Percentiles rank a stretch among this genome's conserved stretches.
Evolutionary conservation across 176 grass and related monocot genomes (phyloP).

Genomic region (Juncus inflexus): DNA sequence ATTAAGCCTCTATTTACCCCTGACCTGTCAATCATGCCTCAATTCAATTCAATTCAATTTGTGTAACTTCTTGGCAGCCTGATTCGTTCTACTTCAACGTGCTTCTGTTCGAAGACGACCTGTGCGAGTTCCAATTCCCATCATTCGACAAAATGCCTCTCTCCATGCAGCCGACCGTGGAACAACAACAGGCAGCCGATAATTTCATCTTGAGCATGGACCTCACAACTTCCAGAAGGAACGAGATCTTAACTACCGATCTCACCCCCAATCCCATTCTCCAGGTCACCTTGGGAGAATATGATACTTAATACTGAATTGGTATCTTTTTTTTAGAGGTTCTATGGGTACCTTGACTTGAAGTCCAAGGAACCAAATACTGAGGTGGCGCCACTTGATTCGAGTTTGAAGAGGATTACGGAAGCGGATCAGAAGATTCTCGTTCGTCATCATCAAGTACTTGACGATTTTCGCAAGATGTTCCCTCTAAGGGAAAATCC

Average conservation of each 20-base stretch:
- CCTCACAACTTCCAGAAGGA: constrained; percentile 56
- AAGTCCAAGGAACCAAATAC: constrained; percentile 77
- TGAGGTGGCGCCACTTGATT: constrained; percentile 56
- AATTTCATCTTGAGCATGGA: constrained; percentile 80
- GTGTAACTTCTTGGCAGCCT: too few species aligned
- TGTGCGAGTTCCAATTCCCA: constrained; percentile 82
- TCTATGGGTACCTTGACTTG: constrained; percentile 74
- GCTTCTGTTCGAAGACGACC: constrained; percentile 86
- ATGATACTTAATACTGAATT: not conserved
- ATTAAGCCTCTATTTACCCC: too few species aligned
- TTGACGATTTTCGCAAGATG: constrained; percentile 49
- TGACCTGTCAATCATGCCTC: too few species aligned
- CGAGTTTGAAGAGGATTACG: constrained; percentile 59
- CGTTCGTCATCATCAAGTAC: constrained; percentile 30
- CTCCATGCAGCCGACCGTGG: constrained; percentile 52
- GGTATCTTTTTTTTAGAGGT: constrained; percentile 37
- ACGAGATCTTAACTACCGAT: constrained; percentile 75
- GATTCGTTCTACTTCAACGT: constrained; percentile 95
- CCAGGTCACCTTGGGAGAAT: too few species aligned
- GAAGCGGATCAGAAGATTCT: constrained; percentile 52
- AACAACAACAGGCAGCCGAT: constrained; percentile 90
- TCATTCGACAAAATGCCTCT: constrained; percentile 49
- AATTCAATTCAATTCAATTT: too few species aligned
- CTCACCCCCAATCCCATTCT: constrained; percentile 88
- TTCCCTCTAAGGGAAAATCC: constrained; percentile 84